These are phyloP conservation scores for Populus davidiana DNA, from an alignment of 345 rosid species.

Conservation along the genomic window DNA sequence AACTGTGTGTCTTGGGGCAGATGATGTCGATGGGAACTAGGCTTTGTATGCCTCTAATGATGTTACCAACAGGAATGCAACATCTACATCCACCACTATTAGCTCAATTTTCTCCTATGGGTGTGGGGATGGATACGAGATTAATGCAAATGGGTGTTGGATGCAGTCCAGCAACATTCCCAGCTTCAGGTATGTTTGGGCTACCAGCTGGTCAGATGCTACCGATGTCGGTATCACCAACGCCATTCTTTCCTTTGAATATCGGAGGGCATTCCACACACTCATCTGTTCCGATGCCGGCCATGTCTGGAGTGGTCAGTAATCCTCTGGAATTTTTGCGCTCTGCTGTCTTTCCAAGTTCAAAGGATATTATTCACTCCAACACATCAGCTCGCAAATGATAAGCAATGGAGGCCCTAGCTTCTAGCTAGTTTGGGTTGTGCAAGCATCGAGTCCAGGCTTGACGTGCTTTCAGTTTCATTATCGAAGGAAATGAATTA, in stretches of 20 bases:
- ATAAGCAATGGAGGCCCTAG: neutral
- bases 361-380: constrained; percentile 13
- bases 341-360: constrained; percentile 16
- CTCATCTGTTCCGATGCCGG: neutral
- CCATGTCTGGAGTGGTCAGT: constrained; percentile 2
- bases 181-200: constrained; percentile 26
- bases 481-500: too few relatives aligned
- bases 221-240: constrained; percentile 20
- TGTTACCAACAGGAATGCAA: constrained; percentile 37
- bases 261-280: constrained; percentile 16
- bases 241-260: constrained; percentile 21
- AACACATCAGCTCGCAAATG: neutral
- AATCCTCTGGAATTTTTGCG: constrained; percentile 14
- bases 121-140: constrained; percentile 30
- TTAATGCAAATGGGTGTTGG: constrained; percentile 33
- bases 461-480: too few relatives aligned
- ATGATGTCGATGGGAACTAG: constrained; percentile 55
- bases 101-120: constrained; percentile 29
- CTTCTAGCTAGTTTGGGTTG: too few relatives aligned
- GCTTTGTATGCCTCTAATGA: constrained; percentile 36
- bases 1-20: constrained; percentile 27
- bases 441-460: too few relatives aligned
- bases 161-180: constrained; percentile 24
- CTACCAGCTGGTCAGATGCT: constrained; percentile 24
- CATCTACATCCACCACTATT: constrained; percentile 26